A percentile compares a stretch with the other conserved stretches of the same genome.
Evolutionary conservation across 192 early-diverging fungal genomes (phyloP).

Genomic region (Pilaira anomala): DNA sequence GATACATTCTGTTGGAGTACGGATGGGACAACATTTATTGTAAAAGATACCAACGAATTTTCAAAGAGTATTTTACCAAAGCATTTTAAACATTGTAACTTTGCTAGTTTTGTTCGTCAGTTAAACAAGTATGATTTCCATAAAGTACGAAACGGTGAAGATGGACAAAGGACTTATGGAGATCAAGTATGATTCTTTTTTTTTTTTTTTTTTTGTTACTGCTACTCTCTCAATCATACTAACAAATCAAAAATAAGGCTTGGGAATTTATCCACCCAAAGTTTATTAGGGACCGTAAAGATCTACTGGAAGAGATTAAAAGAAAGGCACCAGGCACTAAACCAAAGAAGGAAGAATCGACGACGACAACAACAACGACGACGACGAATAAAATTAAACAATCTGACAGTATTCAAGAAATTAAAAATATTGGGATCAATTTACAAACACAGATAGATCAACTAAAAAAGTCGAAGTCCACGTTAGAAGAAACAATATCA

Average conservation of each 20-base stretch:
- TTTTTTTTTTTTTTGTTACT: neutral
- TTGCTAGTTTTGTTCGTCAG: conserved; percentile 68
- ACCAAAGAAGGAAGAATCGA: conserved; percentile 17
- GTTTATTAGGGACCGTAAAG: conserved; percentile 55
- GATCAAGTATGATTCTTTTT: conserved; percentile 43
- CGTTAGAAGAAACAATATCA: conserved; percentile 4
- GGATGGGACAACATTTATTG: conserved; percentile 64
- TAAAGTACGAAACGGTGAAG: conserved; percentile 61
- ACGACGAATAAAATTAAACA: neutral
- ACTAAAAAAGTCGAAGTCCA: neutral
- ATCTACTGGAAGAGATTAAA: conserved; percentile 54
- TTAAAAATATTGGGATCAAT: neutral
- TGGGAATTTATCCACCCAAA: conserved; percentile 73
- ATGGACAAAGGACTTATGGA: conserved; percentile 44
- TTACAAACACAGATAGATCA: conserved; percentile 21
- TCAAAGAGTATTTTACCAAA: conserved; percentile 59
- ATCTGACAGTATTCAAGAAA: neutral
- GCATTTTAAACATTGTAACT: conserved; percentile 73
- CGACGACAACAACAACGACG: too few relatives aligned
- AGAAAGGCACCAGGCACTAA: conserved; percentile 27
- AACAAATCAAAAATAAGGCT: conserved; percentile 38
- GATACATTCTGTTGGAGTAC: conserved; percentile 61
- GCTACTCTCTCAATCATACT: neutral
- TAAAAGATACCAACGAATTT: conserved; percentile 71
- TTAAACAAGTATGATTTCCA: conserved; percentile 83